Base-by-base conservation (phyloP, 495 filamentous ascomycete genomes). In the Aspergillus biplanus region DNA sequence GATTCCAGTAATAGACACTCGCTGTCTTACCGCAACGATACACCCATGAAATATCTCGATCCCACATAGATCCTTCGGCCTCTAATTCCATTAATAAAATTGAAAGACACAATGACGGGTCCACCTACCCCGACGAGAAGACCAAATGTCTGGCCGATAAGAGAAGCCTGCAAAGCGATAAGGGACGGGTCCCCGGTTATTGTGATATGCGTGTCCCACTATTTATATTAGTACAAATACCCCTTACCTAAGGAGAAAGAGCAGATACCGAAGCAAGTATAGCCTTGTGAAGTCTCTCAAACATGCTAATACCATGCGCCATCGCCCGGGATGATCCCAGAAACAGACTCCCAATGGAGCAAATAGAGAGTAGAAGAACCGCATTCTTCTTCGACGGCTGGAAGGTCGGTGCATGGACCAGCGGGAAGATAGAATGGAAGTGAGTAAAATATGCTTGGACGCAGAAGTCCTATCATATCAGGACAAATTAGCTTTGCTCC, bases 111-210 rank as follows among this genome's bases (percentile, higher is more conserved):
- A 42, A 2, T 13, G 33, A 52, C 46, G 4, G 6, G 0, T 27
- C 18, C 6, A 52, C 53, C 18, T 62, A 72, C 69, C 7, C 73
- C 75, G 6, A 75, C 63, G 35, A 78, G 59, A 52, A 78, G 62
- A 18, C 70, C 75, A 67, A 77, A 77, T 0, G 71, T 76, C 47
- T 78, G 76, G 1, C 73, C 76, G 9, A 77, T 66, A 3, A 75
- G 58, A 16, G 71, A 68, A 3, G 76, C 73, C 56, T 78, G 76
- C 27, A 77, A 37, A 18, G 70, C 66, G 9, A 72, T 60, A 21
- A 60, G 31, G 3, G 31, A 48, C 11, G 11, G 35, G 50, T 58
- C 52, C 18, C n/a, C 32, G 7, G 47, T 21, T 18, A 56, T 34
- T 32, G 54, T 33, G 7, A 63, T 35, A 15, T 59, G 61, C 53